These are phyloP conservation scores for Hydnum rufescens DNA, from an alignment of 768 basidiomycete genomes.

Conservation along the genomic window DNA sequence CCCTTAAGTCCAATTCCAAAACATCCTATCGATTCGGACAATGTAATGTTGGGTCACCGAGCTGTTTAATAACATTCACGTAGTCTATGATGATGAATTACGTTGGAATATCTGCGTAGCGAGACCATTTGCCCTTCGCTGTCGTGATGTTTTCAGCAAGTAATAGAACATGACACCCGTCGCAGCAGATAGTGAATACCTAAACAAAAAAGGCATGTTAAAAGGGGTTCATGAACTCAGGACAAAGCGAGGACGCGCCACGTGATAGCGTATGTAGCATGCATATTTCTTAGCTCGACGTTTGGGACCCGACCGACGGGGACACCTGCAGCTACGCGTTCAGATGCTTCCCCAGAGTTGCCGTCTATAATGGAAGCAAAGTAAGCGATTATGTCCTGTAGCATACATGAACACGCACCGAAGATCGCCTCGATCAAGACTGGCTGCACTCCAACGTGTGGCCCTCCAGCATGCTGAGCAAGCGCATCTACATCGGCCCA, in stretches of 20 bases:
- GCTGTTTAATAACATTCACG: too few species aligned
- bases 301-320: conserved; percentile 70
- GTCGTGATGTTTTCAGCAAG: neutral
- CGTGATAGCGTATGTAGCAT: conserved; percentile 85
- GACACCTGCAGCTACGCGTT: conserved; percentile 42
- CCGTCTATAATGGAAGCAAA: conserved; percentile 36
- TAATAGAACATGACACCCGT: conserved; percentile 58
- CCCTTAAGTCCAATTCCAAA: too few species aligned
- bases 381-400: neutral
- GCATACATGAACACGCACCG: conserved; percentile 29
- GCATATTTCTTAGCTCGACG: conserved; percentile 81
- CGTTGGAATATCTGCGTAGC: neutral
- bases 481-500: conserved; percentile 77
- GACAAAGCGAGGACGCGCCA: conserved; percentile 35
- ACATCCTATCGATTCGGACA: too few species aligned
- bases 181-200: conserved; percentile 77
- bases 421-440: conserved; percentile 86
- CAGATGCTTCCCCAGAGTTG: conserved; percentile 51
- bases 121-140: neutral
- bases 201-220: conserved; percentile 16
- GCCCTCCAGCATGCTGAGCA: conserved; percentile 58
- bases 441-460: conserved; percentile 52
- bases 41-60: too few species aligned
- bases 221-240: neutral
- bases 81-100: too few species aligned